A percentile compares a stretch with the other conserved stretches of the same genome.
phyloP scores from a whole-genome alignment of 805 yeast species.

The Brettanomyces anomalus region DNA sequence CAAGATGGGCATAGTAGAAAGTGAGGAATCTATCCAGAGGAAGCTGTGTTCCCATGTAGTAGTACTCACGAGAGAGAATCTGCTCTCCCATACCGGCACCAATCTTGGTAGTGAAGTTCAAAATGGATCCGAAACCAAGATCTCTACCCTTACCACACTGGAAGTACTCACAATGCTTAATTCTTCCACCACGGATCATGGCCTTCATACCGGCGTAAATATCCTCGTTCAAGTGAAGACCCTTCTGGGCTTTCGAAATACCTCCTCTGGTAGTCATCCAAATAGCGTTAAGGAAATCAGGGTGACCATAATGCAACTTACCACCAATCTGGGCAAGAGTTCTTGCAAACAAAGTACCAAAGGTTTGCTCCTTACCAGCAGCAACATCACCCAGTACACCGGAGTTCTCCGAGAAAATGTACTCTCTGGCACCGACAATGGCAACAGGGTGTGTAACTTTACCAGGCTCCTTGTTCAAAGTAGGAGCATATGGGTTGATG shows the following conservation, averaged over 20 bases:
- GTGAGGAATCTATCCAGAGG: conserved; percentile 77
- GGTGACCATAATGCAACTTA: conserved; percentile 82
- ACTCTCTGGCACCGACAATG: conserved; percentile 80
- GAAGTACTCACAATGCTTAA: conserved; percentile 78
- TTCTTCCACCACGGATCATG: conserved; percentile 75
- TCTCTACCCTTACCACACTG: conserved; percentile 92
- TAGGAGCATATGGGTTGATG: conserved; percentile 75
- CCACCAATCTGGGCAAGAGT: conserved; percentile 81
- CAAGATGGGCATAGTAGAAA: conserved; percentile 80
- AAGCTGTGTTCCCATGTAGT: conserved; percentile 70
- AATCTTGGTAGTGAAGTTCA: conserved; percentile 79
- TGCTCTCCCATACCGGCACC: conserved; percentile 95
- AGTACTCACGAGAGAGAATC: conserved; percentile 76
- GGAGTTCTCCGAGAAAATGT: conserved; percentile 77
- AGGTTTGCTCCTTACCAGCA: conserved; percentile 85
- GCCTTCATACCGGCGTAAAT: conserved; percentile 87
- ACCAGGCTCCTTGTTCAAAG: conserved; percentile 44
- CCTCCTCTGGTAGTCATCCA: conserved; percentile 86
- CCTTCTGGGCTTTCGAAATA: conserved; percentile 80
- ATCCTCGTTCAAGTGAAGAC: conserved; percentile 80
- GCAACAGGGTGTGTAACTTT: conserved; percentile 62
- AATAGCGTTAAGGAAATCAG: conserved; percentile 69
- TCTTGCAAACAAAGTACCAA: conserved; percentile 78
- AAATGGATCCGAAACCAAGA: conserved; percentile 77
- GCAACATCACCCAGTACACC: conserved; percentile 86